Conservation (phyloP, 108 stramenopile genomes). For the Schizochytrium sp. region DNA sequence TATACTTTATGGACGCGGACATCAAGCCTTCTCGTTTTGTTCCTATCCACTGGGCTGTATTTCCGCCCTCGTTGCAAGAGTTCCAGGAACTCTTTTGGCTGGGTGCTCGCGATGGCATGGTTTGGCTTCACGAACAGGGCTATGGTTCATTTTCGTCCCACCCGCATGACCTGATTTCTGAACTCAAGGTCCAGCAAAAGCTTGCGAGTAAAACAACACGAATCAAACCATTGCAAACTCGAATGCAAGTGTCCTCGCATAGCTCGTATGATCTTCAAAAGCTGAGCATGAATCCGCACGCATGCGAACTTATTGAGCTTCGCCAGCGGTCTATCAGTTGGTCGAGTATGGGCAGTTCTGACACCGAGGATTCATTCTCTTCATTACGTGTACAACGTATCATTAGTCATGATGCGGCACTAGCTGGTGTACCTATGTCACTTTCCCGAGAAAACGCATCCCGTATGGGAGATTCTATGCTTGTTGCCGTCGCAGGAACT, state of each 20-base stretch:
- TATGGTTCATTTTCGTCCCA: not conserved
- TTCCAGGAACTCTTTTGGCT: slow-evolving; percentile 42
- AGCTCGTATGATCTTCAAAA: not conserved
- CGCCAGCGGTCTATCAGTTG: slow-evolving; percentile 41
- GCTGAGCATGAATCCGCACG: not conserved
- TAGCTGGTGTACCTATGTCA: slow-evolving; percentile 12
- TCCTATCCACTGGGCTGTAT: slow-evolving; percentile 51
- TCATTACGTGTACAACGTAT: not conserved
- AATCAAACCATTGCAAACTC: slow-evolving; percentile 14
- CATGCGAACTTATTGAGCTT: not conserved
- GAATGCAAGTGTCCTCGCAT: not conserved
- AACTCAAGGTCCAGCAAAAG: not conserved
- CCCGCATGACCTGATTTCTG: not conserved
- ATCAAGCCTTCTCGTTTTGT: slow-evolving; percentile 36
- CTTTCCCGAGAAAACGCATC: not conserved
- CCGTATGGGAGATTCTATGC: slow-evolving; percentile 10
- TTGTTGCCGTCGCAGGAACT: not conserved
- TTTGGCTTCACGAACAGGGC: slow-evolving; percentile 42
- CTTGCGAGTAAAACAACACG: not conserved
- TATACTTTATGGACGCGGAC: slow-evolving; percentile 58
- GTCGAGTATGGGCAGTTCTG: not conserved
- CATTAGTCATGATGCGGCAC: not conserved
- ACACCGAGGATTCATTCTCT: not conserved
- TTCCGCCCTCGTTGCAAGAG: slow-evolving; percentile 18
- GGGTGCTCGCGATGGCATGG: slow-evolving; percentile 13